These are phyloP conservation scores for Arachis stenosperma DNA, from an alignment of 306 rosid species.

Conservation along the genomic window DNA sequence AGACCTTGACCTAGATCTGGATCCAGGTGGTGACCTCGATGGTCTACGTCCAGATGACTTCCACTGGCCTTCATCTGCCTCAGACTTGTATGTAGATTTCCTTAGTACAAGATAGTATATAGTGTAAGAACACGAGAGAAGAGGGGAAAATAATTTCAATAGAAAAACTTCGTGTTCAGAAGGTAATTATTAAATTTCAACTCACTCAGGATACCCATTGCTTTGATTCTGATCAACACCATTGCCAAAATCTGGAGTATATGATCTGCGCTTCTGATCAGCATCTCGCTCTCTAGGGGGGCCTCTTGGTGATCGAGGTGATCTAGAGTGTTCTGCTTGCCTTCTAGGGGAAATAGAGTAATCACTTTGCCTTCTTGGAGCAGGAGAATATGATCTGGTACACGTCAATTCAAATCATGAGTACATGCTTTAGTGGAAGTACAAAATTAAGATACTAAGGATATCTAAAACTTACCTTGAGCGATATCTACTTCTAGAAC, in stretches of 20 bases:
- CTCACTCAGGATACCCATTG: conserved; percentile 72
- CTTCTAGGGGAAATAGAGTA: conserved; percentile 81
- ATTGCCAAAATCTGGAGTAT: conserved; percentile 77
- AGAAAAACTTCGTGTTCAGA: neutral
- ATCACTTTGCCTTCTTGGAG: conserved; percentile 74
- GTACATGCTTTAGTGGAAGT: conserved; percentile 18
- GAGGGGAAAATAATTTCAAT: neutral
- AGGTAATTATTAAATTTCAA: conserved; percentile 21
- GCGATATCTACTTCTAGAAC: conserved; percentile 78
- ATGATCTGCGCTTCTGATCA: conserved; percentile 67
- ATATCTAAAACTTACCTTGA: conserved; percentile 67
- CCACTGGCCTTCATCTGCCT: conserved; percentile 70
- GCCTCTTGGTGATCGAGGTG: conserved; percentile 86
- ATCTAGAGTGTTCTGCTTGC: conserved; percentile 70
- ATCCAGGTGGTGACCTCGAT: conserved; percentile 86
- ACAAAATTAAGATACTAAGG: conserved; percentile 1
- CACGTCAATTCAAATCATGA: conserved; percentile 25
- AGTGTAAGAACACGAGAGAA: conserved; percentile 22
- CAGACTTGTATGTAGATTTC: conserved; percentile 66
- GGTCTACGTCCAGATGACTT: conserved; percentile 63
- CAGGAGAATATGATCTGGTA: conserved; percentile 91
- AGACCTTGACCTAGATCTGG: conserved; percentile 82
- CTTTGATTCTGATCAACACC: conserved; percentile 55
- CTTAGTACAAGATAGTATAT: conserved; percentile 42
- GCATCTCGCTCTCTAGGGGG: conserved; percentile 65